phyloP scores from a whole-genome alignment of 805 yeast species.

The Zygoascus biomembranicola region DNA sequence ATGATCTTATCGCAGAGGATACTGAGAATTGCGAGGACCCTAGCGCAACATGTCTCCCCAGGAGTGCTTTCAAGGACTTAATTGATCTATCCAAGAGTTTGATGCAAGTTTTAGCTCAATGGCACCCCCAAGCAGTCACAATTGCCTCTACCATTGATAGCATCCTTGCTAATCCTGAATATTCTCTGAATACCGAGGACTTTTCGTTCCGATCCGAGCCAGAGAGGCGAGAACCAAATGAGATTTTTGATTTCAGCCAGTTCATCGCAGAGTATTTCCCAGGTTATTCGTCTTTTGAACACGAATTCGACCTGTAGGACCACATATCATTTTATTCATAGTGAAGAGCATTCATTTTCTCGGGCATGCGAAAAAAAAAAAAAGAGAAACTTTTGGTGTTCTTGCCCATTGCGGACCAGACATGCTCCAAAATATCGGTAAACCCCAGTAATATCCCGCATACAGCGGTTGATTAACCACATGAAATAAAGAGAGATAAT shows the following conservation, averaged over 20 bases:
- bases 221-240: not conserved
- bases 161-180: not conserved
- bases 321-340: too few relatives aligned
- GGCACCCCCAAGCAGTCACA: not conserved
- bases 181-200: not conserved
- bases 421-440: too few relatives aligned
- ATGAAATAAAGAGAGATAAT: too few relatives aligned
- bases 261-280: not conserved
- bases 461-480: too few relatives aligned
- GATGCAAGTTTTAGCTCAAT: not conserved
- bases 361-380: too few relatives aligned
- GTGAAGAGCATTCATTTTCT: too few relatives aligned
- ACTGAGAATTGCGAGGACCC: not conserved
- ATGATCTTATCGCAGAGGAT: not conserved
- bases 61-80: not conserved
- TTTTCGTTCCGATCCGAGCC: too few relatives aligned
- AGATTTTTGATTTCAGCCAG: not conserved
- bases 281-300: not conserved
- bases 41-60: not conserved
- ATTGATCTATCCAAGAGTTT: not conserved
- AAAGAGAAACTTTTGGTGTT: too few relatives aligned
- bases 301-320: too few relatives aligned
- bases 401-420: too few relatives aligned
- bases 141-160: not conserved
- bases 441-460: too few relatives aligned